phyloP scores from a whole-genome alignment of 192 early-diverging fungal genomes.

The Umbelopsis sp. region DNA sequence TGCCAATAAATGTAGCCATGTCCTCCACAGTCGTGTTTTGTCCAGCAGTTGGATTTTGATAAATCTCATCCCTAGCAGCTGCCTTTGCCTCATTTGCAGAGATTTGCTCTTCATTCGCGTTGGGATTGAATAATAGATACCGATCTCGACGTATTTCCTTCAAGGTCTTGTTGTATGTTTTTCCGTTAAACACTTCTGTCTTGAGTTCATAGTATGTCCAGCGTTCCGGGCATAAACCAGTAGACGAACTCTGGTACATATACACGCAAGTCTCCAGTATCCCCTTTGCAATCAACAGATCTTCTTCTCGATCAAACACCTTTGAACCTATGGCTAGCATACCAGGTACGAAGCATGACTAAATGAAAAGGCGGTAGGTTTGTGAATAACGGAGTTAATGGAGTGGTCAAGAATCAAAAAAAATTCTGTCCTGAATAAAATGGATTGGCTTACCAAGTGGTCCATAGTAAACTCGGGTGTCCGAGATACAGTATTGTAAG shows the following conservation, averaged over 20 bases:
- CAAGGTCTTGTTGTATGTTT: constrained; percentile 18
- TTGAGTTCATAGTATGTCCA: constrained; percentile 23
- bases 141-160: constrained; percentile 1
- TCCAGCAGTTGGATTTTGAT: neutral
- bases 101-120: neutral
- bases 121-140: neutral
- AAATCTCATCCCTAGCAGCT: neutral
- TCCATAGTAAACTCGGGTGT: constrained; percentile 23
- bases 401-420: too few species aligned
- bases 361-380: neutral
- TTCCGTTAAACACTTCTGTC: constrained; percentile 2
- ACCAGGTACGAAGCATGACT: constrained; percentile 60
- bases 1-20: neutral
- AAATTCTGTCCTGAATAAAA: too few species aligned
- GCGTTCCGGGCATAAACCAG: constrained; percentile 51
- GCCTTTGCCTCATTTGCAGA: neutral
- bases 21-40: neutral
- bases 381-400: neutral
- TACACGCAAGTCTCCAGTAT: constrained; percentile 47
- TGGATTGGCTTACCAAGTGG: constrained; percentile 41
- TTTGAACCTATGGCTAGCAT: constrained; percentile 56
- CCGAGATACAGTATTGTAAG: constrained; percentile 20
- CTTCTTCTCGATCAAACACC: constrained; percentile 45
- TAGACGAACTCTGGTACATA: constrained; percentile 44
- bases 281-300: constrained; percentile 48